A percentile compares a stretch with the other conserved stretches of the same genome.
These are phyloP conservation scores for Tylopilus subfusipes DNA, from an alignment of 768 basidiomycete species.

Conservation along the genomic window DNA sequence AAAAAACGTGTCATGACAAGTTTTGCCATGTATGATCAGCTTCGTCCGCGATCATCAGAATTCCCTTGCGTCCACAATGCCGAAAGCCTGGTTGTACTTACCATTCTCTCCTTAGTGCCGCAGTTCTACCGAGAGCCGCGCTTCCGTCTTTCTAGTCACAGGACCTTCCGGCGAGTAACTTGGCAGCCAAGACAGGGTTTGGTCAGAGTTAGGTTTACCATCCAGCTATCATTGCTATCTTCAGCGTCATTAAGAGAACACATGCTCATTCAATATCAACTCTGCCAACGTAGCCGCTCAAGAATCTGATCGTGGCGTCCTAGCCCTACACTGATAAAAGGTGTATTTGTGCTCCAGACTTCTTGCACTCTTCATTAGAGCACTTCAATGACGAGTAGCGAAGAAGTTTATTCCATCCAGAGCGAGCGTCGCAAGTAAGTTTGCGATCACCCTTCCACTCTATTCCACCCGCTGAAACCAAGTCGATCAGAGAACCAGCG, in stretches of 20 bases:
- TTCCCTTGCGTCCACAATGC: no score
- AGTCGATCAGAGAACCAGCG: neutral
- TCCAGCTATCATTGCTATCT: constrained; percentile 14
- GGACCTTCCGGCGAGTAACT: neutral
- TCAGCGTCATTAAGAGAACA: constrained; percentile 11
- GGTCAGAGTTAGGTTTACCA: neutral
- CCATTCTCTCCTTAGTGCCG: neutral
- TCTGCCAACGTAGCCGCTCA: constrained; percentile 7
- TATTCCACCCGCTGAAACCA: no score
- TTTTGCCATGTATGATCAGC: neutral
- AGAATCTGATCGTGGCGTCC: neutral
- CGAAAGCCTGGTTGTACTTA: no score
- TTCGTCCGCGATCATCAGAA: neutral
- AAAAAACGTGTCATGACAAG: no score
- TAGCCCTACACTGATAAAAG: constrained; percentile 19
- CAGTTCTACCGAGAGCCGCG: neutral
- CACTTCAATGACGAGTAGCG: no score
- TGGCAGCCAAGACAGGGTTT: neutral
- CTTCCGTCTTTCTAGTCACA: neutral
- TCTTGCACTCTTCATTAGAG: no score
- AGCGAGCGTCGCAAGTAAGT: no score
- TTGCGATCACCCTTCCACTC: no score
- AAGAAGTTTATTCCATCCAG: no score
- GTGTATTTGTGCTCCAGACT: neutral
- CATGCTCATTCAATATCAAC: constrained; percentile 1